Evolutionary conservation across 2,329 filamentous ascomycete genomes (phyloP).

Genomic region (Exophiala bonariae): DNA sequence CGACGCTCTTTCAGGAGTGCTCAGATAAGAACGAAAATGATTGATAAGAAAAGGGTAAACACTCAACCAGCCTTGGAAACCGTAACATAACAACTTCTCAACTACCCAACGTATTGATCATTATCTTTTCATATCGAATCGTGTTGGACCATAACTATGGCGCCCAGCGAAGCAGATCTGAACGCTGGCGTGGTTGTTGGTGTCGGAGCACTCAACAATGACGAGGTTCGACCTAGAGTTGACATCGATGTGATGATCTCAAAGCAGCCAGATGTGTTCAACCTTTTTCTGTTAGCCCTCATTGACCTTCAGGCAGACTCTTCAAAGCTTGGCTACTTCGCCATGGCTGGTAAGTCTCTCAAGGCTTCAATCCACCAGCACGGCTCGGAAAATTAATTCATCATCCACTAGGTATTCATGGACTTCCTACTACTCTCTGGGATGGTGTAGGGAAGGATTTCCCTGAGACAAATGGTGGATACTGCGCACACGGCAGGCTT

Average conservation of each 20-base stretch:
- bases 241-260: constrained; percentile 7
- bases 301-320: constrained; percentile 6
- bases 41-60: background rate
- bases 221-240: constrained; percentile 1
- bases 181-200: constrained; percentile 3
- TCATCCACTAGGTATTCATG: constrained; percentile 71
- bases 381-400: too few species aligned
- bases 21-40: background rate
- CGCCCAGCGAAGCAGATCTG: constrained; percentile 4
- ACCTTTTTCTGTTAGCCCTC: constrained; percentile 10
- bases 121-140: background rate
- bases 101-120: background rate
- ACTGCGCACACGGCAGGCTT: constrained; percentile 73
- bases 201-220: constrained; percentile 3
- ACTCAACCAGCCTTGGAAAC: too few species aligned
- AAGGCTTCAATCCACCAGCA: background rate
- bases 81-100: too few species aligned
- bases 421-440: constrained; percentile 64
- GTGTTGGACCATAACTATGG: background rate
- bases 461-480: constrained; percentile 48
- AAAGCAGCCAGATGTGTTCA: constrained; percentile 10
- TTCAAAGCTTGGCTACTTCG: constrained; percentile 4
- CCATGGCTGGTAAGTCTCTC: background rate
- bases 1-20: background rate
- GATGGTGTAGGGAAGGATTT: constrained; percentile 52